A percentile compares a stretch with the other conserved stretches of the same genome.
phyloP scores from a whole-genome alignment of 805 yeast species.

The Ogataea kodamae region DNA sequence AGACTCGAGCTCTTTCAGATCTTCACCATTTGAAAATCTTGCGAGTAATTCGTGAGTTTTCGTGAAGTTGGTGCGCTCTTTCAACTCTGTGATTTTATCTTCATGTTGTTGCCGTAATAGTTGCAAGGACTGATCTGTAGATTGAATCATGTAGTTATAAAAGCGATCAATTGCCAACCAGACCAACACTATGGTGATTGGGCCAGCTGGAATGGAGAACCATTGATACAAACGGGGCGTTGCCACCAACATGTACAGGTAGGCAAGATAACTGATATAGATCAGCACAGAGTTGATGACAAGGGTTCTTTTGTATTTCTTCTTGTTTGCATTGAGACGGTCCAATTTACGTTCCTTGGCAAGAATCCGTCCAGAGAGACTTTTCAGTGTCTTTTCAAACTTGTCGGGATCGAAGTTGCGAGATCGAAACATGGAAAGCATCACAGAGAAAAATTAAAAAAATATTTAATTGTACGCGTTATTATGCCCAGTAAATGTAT shows the following conservation, averaged over 20 bases:
- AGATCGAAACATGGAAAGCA: conserved; percentile 27
- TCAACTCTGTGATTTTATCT: conserved; percentile 34
- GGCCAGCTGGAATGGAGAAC: conserved; percentile 10
- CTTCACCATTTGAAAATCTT: conserved; percentile 56
- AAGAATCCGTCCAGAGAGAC: conserved; percentile 35
- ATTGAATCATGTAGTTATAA: conserved; percentile 21
- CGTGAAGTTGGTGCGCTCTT: conserved; percentile 63
- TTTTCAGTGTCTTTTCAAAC: conserved; percentile 42
- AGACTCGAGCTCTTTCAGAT: conserved; percentile 36
- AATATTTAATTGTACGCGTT: conserved; percentile 2
- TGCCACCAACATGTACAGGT: conserved; percentile 14
- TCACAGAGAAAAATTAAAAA: conserved; percentile 2
- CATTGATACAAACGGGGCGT: conserved; percentile 4
- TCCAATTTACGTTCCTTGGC: conserved; percentile 24
- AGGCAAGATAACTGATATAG: conserved; percentile 26
- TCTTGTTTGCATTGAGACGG: conserved; percentile 14
- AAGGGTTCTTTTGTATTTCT: conserved; percentile 16
- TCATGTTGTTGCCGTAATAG: conserved; percentile 33
- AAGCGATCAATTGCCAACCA: conserved; percentile 16
- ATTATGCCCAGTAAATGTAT: conserved; percentile 29
- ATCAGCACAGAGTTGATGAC: conserved; percentile 20
- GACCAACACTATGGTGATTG: conserved; percentile 14
- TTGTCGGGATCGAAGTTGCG: conserved; percentile 39
- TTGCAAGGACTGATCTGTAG: conserved; percentile 25
- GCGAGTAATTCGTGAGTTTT: conserved; percentile 70